Percentiles rank a stretch among this genome's conserved stretches.
Conservation (phyloP, 768 basidiomycete genomes). For the Gyrodon lividus region DNA sequence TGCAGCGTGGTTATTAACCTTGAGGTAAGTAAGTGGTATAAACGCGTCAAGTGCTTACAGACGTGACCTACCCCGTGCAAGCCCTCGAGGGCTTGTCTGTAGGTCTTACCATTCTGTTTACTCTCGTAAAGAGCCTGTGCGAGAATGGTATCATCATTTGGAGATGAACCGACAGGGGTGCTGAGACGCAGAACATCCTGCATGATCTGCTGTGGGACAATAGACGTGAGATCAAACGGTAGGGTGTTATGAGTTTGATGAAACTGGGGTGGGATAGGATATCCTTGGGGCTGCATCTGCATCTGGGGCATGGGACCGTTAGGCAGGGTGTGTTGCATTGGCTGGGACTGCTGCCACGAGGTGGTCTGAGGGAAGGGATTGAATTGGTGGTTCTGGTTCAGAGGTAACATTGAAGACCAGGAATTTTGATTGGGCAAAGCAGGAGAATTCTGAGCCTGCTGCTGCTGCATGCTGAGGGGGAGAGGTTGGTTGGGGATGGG, state of each 20-base stretch:
- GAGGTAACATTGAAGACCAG: slow-evolving; percentile 27
- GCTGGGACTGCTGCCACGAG: slow-evolving; percentile 35
- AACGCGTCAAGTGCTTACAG: not conserved
- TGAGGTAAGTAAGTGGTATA: slow-evolving; percentile 5
- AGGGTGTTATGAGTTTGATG: slow-evolving; percentile 19
- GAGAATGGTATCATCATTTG: slow-evolving; percentile 58
- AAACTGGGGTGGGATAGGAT: slow-evolving; percentile 18
- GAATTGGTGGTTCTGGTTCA: slow-evolving; percentile 29
- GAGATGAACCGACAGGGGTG: slow-evolving; percentile 47
- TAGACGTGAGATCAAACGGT: slow-evolving; percentile 33
- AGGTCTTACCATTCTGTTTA: slow-evolving; percentile 44
- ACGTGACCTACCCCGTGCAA: slow-evolving; percentile 57
- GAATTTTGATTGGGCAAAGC: slow-evolving; percentile 15
- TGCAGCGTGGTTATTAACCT: slow-evolving; percentile 49
- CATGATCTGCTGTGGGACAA: slow-evolving; percentile 51
- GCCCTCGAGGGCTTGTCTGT: slow-evolving; percentile 64
- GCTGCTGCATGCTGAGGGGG: slow-evolving; percentile 16
- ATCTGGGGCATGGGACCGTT: slow-evolving; percentile 22
- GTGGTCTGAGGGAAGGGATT: slow-evolving; percentile 12
- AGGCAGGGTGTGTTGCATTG: slow-evolving; percentile 34
- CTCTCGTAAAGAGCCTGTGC: slow-evolving; percentile 45
- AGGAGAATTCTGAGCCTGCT: slow-evolving; percentile 14
- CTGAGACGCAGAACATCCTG: slow-evolving; percentile 57
- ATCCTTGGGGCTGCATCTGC: slow-evolving; percentile 16
- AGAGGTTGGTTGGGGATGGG: slow-evolving; percentile 11